Evolutionary conservation across 2,329 filamentous ascomycete species (phyloP).

Genomic region (Stenocarpella maydis): DNA sequence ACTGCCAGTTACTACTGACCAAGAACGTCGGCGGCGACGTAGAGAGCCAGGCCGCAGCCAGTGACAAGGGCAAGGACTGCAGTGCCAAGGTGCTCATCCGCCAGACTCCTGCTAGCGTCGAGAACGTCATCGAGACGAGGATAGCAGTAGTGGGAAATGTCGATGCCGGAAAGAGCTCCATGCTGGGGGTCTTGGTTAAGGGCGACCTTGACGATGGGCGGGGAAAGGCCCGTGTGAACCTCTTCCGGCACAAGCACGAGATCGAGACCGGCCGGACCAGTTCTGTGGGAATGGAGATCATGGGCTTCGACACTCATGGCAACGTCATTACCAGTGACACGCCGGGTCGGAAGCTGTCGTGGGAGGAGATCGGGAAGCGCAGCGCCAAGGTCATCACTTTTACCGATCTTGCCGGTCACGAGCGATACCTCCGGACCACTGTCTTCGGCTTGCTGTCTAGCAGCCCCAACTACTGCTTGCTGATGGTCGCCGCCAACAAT

Average conservation of each 20-base stretch:
- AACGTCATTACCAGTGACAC: constrained; percentile 83
- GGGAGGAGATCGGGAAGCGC: constrained; percentile 96
- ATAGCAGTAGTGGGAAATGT: constrained; percentile 98
- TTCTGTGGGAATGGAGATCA: constrained; percentile 98
- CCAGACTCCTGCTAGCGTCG: constrained; percentile 74
- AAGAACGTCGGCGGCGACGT: constrained; percentile 83
- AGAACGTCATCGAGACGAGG: constrained; percentile 92
- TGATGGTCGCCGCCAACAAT: constrained; percentile 99
- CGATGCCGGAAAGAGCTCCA: constrained; percentile 95
- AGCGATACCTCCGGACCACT: constrained; percentile 92
- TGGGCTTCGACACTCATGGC: constrained; percentile 92
- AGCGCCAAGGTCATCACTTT: constrained; percentile 98
- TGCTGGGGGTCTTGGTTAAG: constrained; percentile 95
- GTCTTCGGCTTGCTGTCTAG: constrained; percentile 95
- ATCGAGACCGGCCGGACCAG: constrained; percentile 95
- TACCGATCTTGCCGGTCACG: constrained; percentile 93
- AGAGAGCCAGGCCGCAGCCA: constrained; percentile 69
- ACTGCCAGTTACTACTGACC: constrained; percentile 86
- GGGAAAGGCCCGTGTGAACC: constrained; percentile 90
- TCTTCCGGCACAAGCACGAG: constrained; percentile 98
- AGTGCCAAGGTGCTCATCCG: constrained; percentile 90
- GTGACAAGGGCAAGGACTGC: constrained; percentile 74
- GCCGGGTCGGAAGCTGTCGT: constrained; percentile 84
- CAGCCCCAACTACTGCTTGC: constrained; percentile 94
- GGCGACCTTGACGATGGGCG: constrained; percentile 94